Conservation (phyloP, 768 basidiomycete species). For the Kwoniella europaea region DNA sequence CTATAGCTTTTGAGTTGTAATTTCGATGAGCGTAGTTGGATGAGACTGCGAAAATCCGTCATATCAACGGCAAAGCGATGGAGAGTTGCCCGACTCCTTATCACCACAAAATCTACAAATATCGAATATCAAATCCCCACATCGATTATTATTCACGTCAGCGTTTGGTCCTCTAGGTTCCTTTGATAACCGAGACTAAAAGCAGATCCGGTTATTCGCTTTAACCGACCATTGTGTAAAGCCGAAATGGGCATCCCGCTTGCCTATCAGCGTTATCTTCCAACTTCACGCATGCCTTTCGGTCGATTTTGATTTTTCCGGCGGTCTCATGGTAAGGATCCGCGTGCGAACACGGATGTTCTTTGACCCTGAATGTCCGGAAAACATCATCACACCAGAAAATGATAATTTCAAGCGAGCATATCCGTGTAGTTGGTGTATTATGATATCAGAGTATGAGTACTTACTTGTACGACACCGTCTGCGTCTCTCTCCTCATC, state of each 20-base stretch:
- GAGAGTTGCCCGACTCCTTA: no score
- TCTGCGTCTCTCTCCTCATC: not conserved
- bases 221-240: not conserved
- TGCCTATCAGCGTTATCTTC: not conserved
- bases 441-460: not conserved
- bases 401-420: not conserved
- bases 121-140: not conserved
- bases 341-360: constrained; percentile 8
- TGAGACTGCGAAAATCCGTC: not conserved
- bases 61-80: not conserved
- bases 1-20: not conserved
- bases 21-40: not conserved
- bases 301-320: not conserved
- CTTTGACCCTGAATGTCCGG: not conserved
- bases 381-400: not conserved
- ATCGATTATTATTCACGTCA: not conserved
- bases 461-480: constrained; percentile 3
- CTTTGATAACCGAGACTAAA: not conserved
- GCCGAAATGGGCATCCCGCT: not conserved
- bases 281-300: not conserved
- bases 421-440: not conserved
- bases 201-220: not conserved
- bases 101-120: no score
- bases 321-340: not conserved
- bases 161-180: not conserved